Evolutionary conservation across 2,329 filamentous ascomycete species (phyloP).

Genomic region (Paecilomyces variotii): DNA sequence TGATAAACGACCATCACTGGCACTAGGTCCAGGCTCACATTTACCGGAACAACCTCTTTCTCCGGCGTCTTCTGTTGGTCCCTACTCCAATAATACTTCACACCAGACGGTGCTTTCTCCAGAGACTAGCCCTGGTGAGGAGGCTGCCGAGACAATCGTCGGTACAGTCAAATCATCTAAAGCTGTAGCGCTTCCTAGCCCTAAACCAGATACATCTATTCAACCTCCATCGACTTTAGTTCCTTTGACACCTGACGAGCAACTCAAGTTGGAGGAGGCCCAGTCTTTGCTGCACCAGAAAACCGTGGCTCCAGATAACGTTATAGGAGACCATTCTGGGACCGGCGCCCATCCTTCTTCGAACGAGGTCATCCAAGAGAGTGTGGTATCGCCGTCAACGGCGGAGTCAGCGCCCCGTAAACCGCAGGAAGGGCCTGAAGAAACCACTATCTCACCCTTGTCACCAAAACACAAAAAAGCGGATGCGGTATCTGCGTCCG

Average conservation of each 20-base stretch:
- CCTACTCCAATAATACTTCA: slow-evolving; percentile 66
- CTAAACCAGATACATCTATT: slow-evolving; percentile 16
- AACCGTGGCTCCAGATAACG: slow-evolving; percentile 12
- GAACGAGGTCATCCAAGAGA: slow-evolving; percentile 21
- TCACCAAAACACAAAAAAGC: slow-evolving; percentile 8
- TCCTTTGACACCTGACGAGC: slow-evolving; percentile 50
- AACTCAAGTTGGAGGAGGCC: slow-evolving; percentile 49
- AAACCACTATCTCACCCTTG: slow-evolving; percentile 2
- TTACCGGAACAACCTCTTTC: slow-evolving; percentile 33
- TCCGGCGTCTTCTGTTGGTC: slow-evolving; percentile 58
- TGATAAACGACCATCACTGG: slow-evolving; percentile 20
- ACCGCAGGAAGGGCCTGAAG: slow-evolving; percentile 12
- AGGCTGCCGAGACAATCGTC: slow-evolving; percentile 38
- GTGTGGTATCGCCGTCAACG: slow-evolving; percentile 8
- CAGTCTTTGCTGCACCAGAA: slow-evolving; percentile 30
- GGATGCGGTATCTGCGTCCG: slow-evolving; percentile 6
- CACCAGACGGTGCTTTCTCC: slow-evolving; percentile 60
- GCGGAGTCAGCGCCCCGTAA: slow-evolving; percentile 7
- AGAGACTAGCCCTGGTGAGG: slow-evolving; percentile 66
- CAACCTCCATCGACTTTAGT: slow-evolving; percentile 20
- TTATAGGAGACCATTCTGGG: slow-evolving; percentile 10
- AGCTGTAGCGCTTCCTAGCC: slow-evolving; percentile 10
- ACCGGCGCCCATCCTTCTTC: slow-evolving; percentile 7
- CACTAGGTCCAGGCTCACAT: slow-evolving; percentile 15
- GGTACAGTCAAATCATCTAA: slow-evolving; percentile 25